A percentile compares a stretch with the other conserved stretches of the same genome.
phyloP scores from a whole-genome alignment of 371 early-diverging fungal species.

The Lichtheimia ornata region DNA sequence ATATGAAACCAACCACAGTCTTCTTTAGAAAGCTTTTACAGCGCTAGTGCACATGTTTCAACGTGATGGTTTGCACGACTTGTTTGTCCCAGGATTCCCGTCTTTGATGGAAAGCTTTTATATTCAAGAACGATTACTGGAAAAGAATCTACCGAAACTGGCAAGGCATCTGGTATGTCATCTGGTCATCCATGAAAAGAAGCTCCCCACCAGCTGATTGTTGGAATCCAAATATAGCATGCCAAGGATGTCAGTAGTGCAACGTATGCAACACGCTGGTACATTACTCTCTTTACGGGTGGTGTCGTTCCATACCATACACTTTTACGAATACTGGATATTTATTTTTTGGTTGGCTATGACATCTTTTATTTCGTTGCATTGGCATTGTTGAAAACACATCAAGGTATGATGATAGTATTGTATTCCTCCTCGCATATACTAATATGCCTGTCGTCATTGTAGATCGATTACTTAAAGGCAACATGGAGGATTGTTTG shows the following conservation, averaged over 20 bases:
- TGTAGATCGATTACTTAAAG: conserved; percentile 36
- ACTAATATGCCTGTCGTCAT: neutral
- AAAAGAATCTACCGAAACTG: conserved; percentile 54
- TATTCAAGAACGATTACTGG: conserved; percentile 58
- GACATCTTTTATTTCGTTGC: conserved; percentile 63
- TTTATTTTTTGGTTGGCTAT: conserved; percentile 58
- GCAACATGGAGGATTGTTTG: conserved; percentile 57
- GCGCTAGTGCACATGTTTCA: conserved; percentile 57
- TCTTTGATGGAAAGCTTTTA: conserved; percentile 63
- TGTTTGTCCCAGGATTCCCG: conserved; percentile 66
- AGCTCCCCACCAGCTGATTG: neutral
- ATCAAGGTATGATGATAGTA: conserved; percentile 46
- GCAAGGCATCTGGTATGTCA: conserved; percentile 47
- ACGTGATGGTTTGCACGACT: conserved; percentile 52
- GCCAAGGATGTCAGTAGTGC: conserved; percentile 27
- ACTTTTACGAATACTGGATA: conserved; percentile 64
- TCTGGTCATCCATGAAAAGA: neutral
- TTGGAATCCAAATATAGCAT: neutral
- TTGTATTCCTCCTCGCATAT: neutral
- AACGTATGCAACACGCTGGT: conserved; percentile 67
- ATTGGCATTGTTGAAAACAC: conserved; percentile 47
- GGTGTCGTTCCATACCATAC: conserved; percentile 62
- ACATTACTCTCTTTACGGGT: conserved; percentile 65
- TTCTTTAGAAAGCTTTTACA: conserved; percentile 53
- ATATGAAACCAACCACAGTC: too few species aligned